Evolutionary conservation across 495 filamentous ascomycete genomes (phyloP).

Genomic region (Sabuloglossum arenarium): DNA sequence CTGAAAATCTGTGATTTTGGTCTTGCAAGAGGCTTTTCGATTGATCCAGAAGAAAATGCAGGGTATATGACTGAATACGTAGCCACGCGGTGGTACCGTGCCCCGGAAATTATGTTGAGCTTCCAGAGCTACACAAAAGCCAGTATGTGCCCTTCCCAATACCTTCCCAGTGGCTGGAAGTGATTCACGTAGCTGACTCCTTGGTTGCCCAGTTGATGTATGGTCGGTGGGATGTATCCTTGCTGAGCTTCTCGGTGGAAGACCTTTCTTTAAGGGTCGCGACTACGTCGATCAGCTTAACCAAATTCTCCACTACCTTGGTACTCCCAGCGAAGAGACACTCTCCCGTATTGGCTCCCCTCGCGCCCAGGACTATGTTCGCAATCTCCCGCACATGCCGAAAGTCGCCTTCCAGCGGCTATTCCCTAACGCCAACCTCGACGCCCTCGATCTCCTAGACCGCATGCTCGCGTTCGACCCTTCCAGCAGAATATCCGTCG

Average conservation of each 20-base stretch:
- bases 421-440: slow-evolving; percentile 89
- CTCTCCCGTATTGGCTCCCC: slow-evolving; percentile 87
- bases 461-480: slow-evolving; percentile 96
- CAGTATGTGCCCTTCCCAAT: slow-evolving; percentile 39
- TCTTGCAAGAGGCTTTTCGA: slow-evolving; percentile 83
- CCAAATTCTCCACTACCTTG: slow-evolving; percentile 95
- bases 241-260: slow-evolving; percentile 84
- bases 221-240: slow-evolving; percentile 99
- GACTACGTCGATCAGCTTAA: slow-evolving; percentile 99
- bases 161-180: too few species aligned
- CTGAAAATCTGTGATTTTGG: slow-evolving; percentile 99
- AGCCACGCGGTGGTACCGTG: slow-evolving; percentile 94
- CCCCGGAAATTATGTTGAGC: slow-evolving; percentile 97
- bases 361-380: slow-evolving; percentile 92
- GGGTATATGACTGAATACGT: slow-evolving; percentile 99
- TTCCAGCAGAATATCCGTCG: slow-evolving; percentile 72
- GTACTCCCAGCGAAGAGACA: slow-evolving; percentile 89
- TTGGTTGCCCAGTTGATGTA: slow-evolving; percentile 53
- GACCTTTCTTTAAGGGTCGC: slow-evolving; percentile 96
- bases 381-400: slow-evolving; percentile 89
- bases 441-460: slow-evolving; percentile 86
- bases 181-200: not conserved
- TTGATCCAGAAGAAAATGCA: slow-evolving; percentile 94
- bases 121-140: slow-evolving; percentile 99
- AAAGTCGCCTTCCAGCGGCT: slow-evolving; percentile 75